Evolutionary conservation across 169 alveolate genomes (phyloP).

Genomic region (Plasmodium sp.): DNA sequence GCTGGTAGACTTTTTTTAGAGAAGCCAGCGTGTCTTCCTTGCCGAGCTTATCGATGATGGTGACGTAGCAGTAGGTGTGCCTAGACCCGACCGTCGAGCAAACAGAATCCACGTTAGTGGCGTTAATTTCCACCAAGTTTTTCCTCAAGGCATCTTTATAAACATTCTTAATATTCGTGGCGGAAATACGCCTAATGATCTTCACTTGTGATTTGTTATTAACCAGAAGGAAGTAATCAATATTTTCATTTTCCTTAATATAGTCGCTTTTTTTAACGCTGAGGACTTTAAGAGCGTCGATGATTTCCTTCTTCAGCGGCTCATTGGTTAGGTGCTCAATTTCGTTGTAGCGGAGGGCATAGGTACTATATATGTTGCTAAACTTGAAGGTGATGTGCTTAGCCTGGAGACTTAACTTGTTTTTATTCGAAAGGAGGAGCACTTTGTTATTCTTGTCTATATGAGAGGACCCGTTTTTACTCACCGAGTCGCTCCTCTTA

Average conservation of each 20-base stretch:
- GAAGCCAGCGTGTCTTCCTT: conserved; percentile 2
- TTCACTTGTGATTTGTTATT: conserved; percentile 32
- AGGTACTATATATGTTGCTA: conserved; percentile 29
- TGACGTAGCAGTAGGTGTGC: conserved; percentile 56
- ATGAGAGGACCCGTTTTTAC: not conserved
- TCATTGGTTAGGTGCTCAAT: conserved; percentile 21
- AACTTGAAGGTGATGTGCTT: conserved; percentile 30
- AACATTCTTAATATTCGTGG: conserved; percentile 53
- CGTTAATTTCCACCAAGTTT: conserved; percentile 32
- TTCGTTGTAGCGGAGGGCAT: conserved; percentile 23
- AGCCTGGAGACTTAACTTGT: conserved; percentile 22
- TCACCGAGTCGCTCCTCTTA: not conserved
- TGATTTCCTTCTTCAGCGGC: conserved; percentile 8
- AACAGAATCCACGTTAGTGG: conserved; percentile 31
- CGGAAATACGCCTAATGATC: conserved; percentile 36
- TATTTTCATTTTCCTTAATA: conserved; percentile 37
- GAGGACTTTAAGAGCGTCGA: conserved; percentile 37
- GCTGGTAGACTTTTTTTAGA: conserved; percentile 34
- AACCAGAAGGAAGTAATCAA: conserved; percentile 55
- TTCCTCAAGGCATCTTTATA: conserved; percentile 43
- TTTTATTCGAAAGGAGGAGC: conserved; percentile 22
- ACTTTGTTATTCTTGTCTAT: conserved; percentile 47
- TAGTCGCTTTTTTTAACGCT: conserved; percentile 60
- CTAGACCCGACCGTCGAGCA: conserved; percentile 63
- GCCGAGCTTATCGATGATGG: conserved; percentile 12